Evolutionary conservation across 768 basidiomycete species (phyloP), one percentile per base, ranked within the genome.

Genomic region (Gymnopilus dilepis): DNA sequence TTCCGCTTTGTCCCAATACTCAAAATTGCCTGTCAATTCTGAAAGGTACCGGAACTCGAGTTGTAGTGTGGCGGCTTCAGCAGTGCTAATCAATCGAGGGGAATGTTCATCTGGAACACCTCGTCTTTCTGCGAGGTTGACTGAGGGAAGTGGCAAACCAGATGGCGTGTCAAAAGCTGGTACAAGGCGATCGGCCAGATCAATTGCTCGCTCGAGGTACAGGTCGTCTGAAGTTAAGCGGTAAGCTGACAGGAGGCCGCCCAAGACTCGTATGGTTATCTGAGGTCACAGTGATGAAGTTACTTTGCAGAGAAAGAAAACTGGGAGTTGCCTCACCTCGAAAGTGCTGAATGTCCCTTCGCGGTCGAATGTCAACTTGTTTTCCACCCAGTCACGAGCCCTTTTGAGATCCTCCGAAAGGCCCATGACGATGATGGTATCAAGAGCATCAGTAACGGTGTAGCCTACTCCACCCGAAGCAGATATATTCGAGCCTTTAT

Each of bases 191-290:
- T 94, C 87, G 2, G 86, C 95, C 4, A 98, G 85, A 57, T 97
- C 94, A 12, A 79, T 76, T 0, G 96, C 93, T 60, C 85, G 85
- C 55, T 87, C 80, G 24, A 97, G 83, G 73, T 86, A 95, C 9
- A 96, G 70, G 62, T 94, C 90, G 41, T 84, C 78, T 2, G 72
- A 80, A 2, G 92, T 87, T 21, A 97, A 83, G 67, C 93, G 86
- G 68, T 94, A 88, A 0, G 93, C 90, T 1, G 95, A 88, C 8
- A 97, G 80, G 2, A 98, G 84, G 1, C 96, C 96, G 2, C 96
- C 96, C 6, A 98, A 80, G 4, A 96, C 83, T 26, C 95, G 90
- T 53, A 95, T 97, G 0, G 94, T 97, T 3, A 91, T 94, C 94
- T 96, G 65, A 8, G 59, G 17, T 22, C 47, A 43, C 50, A 50